phyloP scores from a whole-genome alignment of 495 filamentous ascomycete genomes.

The Neurospora tetraspora region DNA sequence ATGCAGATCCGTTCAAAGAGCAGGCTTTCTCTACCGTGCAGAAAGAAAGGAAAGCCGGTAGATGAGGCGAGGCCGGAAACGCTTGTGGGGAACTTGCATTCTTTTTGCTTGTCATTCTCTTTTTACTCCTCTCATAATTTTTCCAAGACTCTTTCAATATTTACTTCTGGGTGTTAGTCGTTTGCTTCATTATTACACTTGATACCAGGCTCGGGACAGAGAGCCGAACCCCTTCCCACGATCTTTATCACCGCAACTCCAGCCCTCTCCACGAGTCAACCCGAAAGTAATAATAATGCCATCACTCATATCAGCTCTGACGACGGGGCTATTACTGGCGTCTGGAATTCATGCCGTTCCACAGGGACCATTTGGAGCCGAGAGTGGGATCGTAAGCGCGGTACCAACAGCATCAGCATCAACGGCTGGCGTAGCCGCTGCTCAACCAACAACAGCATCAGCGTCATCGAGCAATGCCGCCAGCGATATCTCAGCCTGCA shows the following conservation, averaged over 20 bases:
- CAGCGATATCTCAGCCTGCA: constrained; percentile 40
- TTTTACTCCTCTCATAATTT: background rate
- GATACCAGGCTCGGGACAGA: background rate
- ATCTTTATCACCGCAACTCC: background rate
- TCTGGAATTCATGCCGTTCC: constrained; percentile 15
- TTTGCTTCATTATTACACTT: background rate
- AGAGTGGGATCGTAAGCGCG: background rate
- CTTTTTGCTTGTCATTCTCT: background rate
- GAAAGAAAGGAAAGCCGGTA: background rate
- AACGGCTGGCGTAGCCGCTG: background rate
- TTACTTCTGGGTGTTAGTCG: background rate
- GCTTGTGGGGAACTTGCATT: background rate
- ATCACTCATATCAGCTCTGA: constrained; percentile 15
- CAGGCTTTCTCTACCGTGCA: background rate
- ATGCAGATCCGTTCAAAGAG: background rate
- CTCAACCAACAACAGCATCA: constrained; percentile 5
- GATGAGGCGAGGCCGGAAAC: background rate
- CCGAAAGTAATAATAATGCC: constrained; percentile 16
- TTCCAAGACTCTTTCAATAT: background rate
- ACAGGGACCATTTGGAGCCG: constrained; percentile 6
- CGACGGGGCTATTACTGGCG: constrained; percentile 13
- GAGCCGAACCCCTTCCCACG: background rate
- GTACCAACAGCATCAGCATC: background rate
- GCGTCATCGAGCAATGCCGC: constrained; percentile 4
- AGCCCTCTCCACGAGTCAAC: background rate